Conservation (phyloP, 208 protist species). For the Willaertia magna region DNA sequence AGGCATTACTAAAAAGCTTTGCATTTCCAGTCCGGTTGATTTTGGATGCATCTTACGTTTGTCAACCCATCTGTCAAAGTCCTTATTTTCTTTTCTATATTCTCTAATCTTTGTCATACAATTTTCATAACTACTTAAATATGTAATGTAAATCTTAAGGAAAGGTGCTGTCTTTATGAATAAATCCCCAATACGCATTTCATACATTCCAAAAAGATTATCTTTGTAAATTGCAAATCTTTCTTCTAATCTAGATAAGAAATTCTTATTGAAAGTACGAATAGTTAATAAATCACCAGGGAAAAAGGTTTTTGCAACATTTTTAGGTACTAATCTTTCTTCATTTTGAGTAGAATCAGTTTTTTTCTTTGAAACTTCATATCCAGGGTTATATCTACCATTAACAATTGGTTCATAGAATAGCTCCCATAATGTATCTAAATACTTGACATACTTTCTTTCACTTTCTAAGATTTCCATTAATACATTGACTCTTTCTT, state of each 20-base stretch:
- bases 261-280: background rate
- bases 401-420: background rate
- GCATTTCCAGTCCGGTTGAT: background rate
- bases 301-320: background rate
- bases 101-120: background rate
- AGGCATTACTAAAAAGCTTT: background rate
- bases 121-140: background rate
- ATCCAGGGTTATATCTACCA: background rate
- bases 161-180: background rate
- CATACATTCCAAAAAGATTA: background rate
- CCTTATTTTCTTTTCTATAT: background rate
- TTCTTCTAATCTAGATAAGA: background rate
- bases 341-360: background rate
- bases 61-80: background rate
- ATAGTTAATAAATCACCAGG: background rate
- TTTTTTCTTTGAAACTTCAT: background rate
- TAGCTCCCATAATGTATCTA: background rate
- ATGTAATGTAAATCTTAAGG: background rate
- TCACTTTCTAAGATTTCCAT: conserved; percentile 5
- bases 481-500: background rate
- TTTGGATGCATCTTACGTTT: background rate
- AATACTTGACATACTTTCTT: background rate
- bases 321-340: background rate
- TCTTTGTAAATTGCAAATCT: background rate
- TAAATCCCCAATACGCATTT: background rate